Percentiles rank a stretch among this genome's conserved stretches.
These are phyloP conservation scores for Elsinoe fawcettii DNA, from an alignment of 2,329 filamentous ascomycete species.

Conservation along the genomic window DNA sequence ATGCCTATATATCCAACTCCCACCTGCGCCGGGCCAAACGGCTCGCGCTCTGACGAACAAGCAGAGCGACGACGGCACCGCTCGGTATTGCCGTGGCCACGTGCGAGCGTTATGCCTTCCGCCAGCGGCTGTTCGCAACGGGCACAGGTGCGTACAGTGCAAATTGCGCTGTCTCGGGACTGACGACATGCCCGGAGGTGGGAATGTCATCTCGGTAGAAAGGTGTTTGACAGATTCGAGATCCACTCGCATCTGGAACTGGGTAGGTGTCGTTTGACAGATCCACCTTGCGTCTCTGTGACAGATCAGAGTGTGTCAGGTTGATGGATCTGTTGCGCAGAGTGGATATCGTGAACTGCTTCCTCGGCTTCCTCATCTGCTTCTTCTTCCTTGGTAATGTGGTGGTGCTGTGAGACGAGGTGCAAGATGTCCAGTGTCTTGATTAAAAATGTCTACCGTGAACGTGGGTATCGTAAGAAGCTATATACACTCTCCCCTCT, in stretches of 20 bases:
- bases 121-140: background rate
- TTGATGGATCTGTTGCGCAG: background rate
- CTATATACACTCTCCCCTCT: conserved; percentile 7
- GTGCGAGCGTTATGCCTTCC: background rate
- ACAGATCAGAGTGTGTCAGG: background rate
- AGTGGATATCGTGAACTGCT: too few relatives aligned
- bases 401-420: background rate
- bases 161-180: background rate
- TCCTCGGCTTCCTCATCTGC: background rate
- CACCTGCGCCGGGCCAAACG: too few relatives aligned
- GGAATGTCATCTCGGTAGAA: background rate
- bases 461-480: conserved; percentile 14
- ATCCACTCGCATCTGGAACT: too few relatives aligned
- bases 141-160: background rate
- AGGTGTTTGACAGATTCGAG: too few relatives aligned
- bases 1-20: background rate
- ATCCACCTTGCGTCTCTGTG: background rate
- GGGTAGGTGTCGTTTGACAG: too few relatives aligned
- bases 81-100: background rate
- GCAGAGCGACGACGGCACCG: background rate
- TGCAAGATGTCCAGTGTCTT: background rate
- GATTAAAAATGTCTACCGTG: conserved; percentile 5
- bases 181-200: background rate
- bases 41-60: background rate
- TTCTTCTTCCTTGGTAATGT: background rate